Evolutionary conservation across 306 rosid species (phyloP), one percentile per base, ranked within the genome.

Genomic region (Quercus mongolica): DNA sequence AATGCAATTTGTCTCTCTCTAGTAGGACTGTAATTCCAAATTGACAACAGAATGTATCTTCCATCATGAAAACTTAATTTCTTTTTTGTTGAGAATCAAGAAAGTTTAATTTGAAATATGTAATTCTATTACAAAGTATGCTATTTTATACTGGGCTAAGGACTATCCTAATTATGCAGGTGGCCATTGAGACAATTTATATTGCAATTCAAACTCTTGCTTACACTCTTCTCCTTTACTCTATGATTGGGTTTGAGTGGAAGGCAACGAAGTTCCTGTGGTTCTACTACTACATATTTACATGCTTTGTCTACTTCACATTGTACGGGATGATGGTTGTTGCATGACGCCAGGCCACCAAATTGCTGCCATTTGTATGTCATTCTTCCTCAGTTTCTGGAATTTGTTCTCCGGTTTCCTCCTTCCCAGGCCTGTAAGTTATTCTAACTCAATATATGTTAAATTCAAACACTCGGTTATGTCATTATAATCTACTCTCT

Each of bases 371-470:
- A 90, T 94, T 38, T 69, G 87, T 17, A 86, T 87, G 94, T 69
- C 92, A 41, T 92, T 92, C 88, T 85, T 94, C 89, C 68, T 85
- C 63, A 89, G 81, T 68, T 89, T 90, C 77, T 94, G 97, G 98
- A 92, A 90, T 83, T 82, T 94, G 83, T 94, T 94, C 82, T 90
- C 96, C 6, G 98, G 97, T 54, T 94, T 94, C 71, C 65, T 94
- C 68, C 80, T 92, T 70, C 90, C 92, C 6, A 88, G 96, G 75
- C 83, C 92, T 87, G 98, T 94, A 85, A 41, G 89, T 78, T 18
- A 54, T 19, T 68, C 28, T 18, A 68, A 33, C 54, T 38, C 72
- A 5, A 65, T 65, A 31, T 65, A 6, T 17, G 44, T 65, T 65
- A 49, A 41, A 41, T 30, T 18, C 10, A n/a, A 30, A 41, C 44